Conservation (phyloP, 2,329 filamentous ascomycete genomes). For the Magnaporthiopsis rhizophila region DNA sequence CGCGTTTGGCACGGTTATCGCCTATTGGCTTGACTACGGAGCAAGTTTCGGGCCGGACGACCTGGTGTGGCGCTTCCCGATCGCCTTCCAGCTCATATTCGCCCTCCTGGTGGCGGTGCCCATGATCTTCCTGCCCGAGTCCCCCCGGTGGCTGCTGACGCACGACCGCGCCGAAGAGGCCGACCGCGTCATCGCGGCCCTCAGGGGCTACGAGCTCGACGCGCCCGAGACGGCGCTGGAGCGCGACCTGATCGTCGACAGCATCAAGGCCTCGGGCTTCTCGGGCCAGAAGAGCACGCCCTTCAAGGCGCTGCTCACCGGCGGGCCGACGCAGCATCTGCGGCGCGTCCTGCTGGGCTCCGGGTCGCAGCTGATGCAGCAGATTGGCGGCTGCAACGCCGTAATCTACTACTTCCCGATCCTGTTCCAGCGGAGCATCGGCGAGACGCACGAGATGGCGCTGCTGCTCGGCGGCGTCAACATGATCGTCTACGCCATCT, state of each 20-base stretch:
- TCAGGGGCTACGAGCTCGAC: conserved; percentile 21
- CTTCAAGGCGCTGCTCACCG: conserved; percentile 48
- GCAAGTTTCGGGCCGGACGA: conserved; percentile 3
- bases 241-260: conserved; percentile 54
- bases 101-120: conserved; percentile 29
- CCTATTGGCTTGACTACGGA: conserved; percentile 11
- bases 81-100: conserved; percentile 11
- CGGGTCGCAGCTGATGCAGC: conserved; percentile 54
- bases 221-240: conserved; percentile 49
- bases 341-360: conserved; percentile 53
- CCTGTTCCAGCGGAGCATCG: conserved; percentile 28
- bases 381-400: conserved; percentile 49
- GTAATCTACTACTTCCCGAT: conserved; percentile 34
- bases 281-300: conserved; percentile 36
- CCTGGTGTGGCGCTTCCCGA: conserved; percentile 9
- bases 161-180: conserved; percentile 23
- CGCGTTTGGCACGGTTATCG: conserved; percentile 30
- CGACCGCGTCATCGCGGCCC: conserved; percentile 21
- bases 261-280: conserved; percentile 43
- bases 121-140: conserved; percentile 23
- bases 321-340: conserved; percentile 58
- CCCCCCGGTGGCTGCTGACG: conserved; percentile 23
- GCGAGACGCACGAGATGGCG: conserved; percentile 34
- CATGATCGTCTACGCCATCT: conserved; percentile 52
- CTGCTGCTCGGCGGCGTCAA: conserved; percentile 48